Base-by-base conservation (phyloP, 2,329 filamentous ascomycete species). In the Verruconis gallopava region DNA sequence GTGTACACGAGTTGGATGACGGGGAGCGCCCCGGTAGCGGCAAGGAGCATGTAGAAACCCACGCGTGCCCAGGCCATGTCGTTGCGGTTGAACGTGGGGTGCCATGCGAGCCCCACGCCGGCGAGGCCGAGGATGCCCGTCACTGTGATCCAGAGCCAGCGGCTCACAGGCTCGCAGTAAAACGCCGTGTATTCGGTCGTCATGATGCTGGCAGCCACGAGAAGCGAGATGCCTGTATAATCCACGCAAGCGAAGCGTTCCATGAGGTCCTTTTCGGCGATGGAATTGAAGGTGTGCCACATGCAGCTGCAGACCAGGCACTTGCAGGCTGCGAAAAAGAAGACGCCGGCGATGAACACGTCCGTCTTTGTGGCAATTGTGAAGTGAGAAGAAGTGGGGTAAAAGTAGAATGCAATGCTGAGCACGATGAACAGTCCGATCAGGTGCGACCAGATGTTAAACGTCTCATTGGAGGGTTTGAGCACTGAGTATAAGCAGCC, bases 271-370 rank as follows among this genome's bases (percentile, higher is more conserved):
- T 93, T 79, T 51, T 93, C 84, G 14, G 89, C 86, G 42, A 96
- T 93, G 53, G 85, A 85, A 66, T 89, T 94, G 86, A 98, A 96
- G 19, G 91, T 95, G 66, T 98, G 91, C 91, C 91, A 98, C 56
- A 96, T 78, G 48, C 81, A 89, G 47, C 83, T 93, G 77, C 91
- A 98, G 56, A 89, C 77, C 43, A 98, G 75, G 55, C 89, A 96
- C 61, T 96, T 86, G 68, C 80, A 86, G 36, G 91, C 91, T 37
- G 89, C 91, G 55, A 93, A 84, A 67, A 98, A 95, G 71, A 98
- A 98, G 50, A 93, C 73, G 17, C 83, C 86, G 1, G 89, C 88
- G 48, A 98, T 86, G 55, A 91, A 74, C 46, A 96, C 76, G 57
- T 98, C 91, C 38, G 82, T 76, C 42, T 85, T 93, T 45, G 83